Conservation (phyloP, 805 yeast genomes). For the Lachancea meyersii region DNA sequence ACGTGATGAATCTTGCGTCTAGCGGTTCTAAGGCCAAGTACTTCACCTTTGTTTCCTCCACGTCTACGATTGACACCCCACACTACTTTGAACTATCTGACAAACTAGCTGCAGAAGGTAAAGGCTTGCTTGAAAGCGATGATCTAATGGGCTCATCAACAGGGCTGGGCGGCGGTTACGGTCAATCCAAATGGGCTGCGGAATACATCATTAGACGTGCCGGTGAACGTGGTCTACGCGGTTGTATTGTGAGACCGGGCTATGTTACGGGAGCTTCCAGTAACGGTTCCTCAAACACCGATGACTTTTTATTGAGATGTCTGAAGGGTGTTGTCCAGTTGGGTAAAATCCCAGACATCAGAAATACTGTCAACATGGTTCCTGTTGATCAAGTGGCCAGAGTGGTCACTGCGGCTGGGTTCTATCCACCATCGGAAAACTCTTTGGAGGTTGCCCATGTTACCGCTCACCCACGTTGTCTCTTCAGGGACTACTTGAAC, state of each 20-base stretch:
- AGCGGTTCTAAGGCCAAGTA: constrained; percentile 75
- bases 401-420: constrained; percentile 74
- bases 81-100: constrained; percentile 76
- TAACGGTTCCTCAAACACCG: constrained; percentile 91
- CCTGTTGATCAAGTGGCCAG: constrained; percentile 98
- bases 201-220: constrained; percentile 85
- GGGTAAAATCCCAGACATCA: constrained; percentile 77
- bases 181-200: constrained; percentile 97
- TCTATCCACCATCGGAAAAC: constrained; percentile 57
- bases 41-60: constrained; percentile 90
- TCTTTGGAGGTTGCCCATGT: constrained; percentile 79
- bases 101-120: constrained; percentile 54
- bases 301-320: constrained; percentile 91
- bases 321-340: constrained; percentile 90
- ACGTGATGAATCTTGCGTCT: constrained; percentile 68
- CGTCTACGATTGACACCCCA: constrained; percentile 84
- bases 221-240: constrained; percentile 79
- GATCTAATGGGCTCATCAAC: constrained; percentile 71
- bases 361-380: constrained; percentile 87
- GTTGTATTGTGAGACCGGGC: constrained; percentile 91
- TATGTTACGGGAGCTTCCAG: constrained; percentile 82
- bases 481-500: constrained; percentile 68
- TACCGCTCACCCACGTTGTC: constrained; percentile 93
- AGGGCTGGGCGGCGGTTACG: constrained; percentile 90
- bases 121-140: constrained; percentile 80